Conservation (phyloP, 805 yeast genomes). For the Schwanniomyces polymorphus region DNA sequence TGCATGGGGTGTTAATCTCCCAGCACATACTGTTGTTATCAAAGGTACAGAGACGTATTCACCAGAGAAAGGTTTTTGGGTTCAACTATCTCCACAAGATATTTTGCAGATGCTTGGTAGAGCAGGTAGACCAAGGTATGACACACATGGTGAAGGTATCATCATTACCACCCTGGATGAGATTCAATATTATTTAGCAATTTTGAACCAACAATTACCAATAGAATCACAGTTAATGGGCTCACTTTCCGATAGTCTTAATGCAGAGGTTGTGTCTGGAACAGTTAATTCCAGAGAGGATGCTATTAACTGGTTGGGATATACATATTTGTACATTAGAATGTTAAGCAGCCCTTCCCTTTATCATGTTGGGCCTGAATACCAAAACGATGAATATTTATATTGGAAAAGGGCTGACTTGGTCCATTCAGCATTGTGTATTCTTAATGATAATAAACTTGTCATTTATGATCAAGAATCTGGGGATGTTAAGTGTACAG, state of each 20-base stretch:
- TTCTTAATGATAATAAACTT: constrained; percentile 57
- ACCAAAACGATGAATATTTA: constrained; percentile 51
- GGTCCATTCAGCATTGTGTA: constrained; percentile 70
- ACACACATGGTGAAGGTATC: constrained; percentile 89
- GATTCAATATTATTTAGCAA: constrained; percentile 83
- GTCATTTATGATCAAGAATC: constrained; percentile 53
- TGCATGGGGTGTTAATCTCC: constrained; percentile 97
- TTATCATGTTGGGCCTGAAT: constrained; percentile 73
- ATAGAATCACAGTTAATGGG: constrained; percentile 85
- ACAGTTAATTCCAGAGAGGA: constrained; percentile 58
- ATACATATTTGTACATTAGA: constrained; percentile 76
- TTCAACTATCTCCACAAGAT: constrained; percentile 91
- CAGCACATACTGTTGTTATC: constrained; percentile 91
- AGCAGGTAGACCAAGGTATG: constrained; percentile 96
- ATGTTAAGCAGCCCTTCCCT: constrained; percentile 71
- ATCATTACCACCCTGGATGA: constrained; percentile 86
- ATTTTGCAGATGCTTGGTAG: constrained; percentile 96
- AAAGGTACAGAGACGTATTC: constrained; percentile 93
- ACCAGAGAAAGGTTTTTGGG: constrained; percentile 89
- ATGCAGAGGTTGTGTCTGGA: constrained; percentile 86
- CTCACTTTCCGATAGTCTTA: constrained; percentile 68
- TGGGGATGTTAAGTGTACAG: constrained; percentile 49
- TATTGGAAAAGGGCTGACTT: constrained; percentile 61
- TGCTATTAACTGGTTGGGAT: constrained; percentile 78
- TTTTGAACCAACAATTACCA: constrained; percentile 88